Base-by-base conservation (phyloP, 1,284 basidiomycete genomes). In the Earliella scabrosa region DNA sequence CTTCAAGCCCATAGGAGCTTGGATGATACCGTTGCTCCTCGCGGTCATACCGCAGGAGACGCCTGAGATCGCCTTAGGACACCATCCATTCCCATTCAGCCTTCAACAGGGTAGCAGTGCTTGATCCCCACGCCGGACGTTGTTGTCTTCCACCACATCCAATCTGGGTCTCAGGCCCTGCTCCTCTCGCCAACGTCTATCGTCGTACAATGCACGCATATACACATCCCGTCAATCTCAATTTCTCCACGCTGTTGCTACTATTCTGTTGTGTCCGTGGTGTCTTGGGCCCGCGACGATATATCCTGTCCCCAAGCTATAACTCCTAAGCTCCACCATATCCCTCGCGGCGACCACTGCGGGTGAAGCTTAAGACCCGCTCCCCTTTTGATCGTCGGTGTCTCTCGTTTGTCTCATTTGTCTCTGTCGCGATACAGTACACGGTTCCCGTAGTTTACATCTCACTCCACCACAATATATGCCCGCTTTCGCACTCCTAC, bases 1-100 rank as follows among this genome's bases (percentile, higher is more conserved):
- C 78, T 97, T 49, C 92, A 95, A 74, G 88, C 88, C 21, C 92
- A 93, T 71, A 80, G 88, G 73, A 94, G 87, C 75, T 80, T 93
- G 61, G 92, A 93, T 51, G 87, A 90, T 52, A 56, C 61, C 32
- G 64, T 66, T 32, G 39, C 52, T 11, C 41, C 63, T n/a, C 55
- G 60, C 46, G 62, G 60, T 13, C 52, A 39, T 40, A 44, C 32
- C 23, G 52, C 55, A 18, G 58, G 52, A 23, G 50, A 56, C 20
- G 51, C 35, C 24, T 48, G 27, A 41, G 21, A 5, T 7, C 8
- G 18, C 35, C 9, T 8, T 27, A 23, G 2, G 52, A 52, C 46
- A 52, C 59, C 50, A 38, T 23, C 46, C 41, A 51, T 43, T 46
- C 44, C 49, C 53, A 58, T 59, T 45, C 38, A 32, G n/a, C 46